Evolutionary conservation across 1,284 basidiomycete species (phyloP), one percentile per base, ranked within the genome.

Genomic region (Marasmius tenuissimus): DNA sequence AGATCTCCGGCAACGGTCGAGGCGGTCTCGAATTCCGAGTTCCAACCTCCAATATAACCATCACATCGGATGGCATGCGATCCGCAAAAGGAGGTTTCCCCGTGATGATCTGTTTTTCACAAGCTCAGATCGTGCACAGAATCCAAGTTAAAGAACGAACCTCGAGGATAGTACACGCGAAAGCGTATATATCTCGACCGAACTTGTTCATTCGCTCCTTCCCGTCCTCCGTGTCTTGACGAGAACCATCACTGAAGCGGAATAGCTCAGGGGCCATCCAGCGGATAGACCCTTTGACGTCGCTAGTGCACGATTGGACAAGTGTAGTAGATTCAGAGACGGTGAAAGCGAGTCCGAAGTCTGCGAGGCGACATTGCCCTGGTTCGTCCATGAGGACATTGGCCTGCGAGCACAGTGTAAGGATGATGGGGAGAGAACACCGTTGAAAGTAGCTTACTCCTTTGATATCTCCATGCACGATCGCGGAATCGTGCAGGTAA

Each of bases 391-490:
- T 34, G 4, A 54, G 52, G 16, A 54, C 20, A 34, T 54, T 54
- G 12, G 52, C 52, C 52, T 54, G 16, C 8, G 8, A 14, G 14
- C n/a, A 12, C 11, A n/a, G 5, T 4, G 18, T 34, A 16, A n/a
- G 14, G 14, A 37, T 10, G n/a, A 54, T 10, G 10, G 9, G 34
- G n/a, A 12, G 11, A 12, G 40, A 42, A 42, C 40, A 8, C 10
- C 22, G 50, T 27, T 10, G 4, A 2, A 33, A 33, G 48, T 34
- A 5, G 38, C 52, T 34, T 20, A 54, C 52, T n/a, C 52, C 52
- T 38, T 54, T 54, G 34, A 54, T 54, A 20, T 54, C 52, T 8
- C 52, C 52, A 38, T 54, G 52, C 16, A 54, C 37, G 34, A 54
- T 37, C 12, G 18, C 20, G 4, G 27, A 18, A 4, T 33, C 27